Percentiles rank a stretch among this genome's conserved stretches.
These are phyloP conservation scores for Cyphellophora europaea DNA, from an alignment of 2,329 filamentous ascomycete species.

Conservation along the genomic window DNA sequence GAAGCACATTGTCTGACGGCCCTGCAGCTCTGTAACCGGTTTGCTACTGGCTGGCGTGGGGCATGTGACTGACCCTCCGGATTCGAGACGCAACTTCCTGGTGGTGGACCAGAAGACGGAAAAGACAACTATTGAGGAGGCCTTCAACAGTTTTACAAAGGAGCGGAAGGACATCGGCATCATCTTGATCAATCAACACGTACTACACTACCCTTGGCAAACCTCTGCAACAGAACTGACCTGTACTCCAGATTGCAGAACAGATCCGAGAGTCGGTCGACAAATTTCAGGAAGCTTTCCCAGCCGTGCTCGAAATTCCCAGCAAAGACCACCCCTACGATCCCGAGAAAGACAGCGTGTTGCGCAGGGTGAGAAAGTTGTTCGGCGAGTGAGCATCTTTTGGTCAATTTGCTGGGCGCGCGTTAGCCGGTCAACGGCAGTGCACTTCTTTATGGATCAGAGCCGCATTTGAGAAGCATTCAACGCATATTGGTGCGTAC, in stretches of 20 bases:
- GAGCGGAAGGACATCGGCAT: constrained; percentile 96
- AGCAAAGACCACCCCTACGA: constrained; percentile 99
- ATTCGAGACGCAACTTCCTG: constrained; percentile 94
- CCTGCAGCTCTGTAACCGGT: constrained; percentile 81
- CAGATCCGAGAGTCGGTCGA: constrained; percentile 86
- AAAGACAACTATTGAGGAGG: constrained; percentile 72
- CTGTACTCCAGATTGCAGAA: constrained; percentile 67
- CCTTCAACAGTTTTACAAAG: constrained; percentile 81
- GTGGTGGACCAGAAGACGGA: constrained; percentile 94
- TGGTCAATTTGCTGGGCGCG: too few relatives aligned
- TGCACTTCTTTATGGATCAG: too few relatives aligned
- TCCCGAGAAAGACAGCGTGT: constrained; percentile 94
- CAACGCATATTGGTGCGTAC: too few relatives aligned
- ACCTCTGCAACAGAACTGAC: constrained; percentile 6
- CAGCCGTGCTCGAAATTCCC: constrained; percentile 91
- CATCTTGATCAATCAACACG: constrained; percentile 94
- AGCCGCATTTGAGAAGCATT: too few relatives aligned
- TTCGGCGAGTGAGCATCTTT: constrained; percentile 54
- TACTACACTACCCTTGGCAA: constrained; percentile 32
- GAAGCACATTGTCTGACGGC: too few relatives aligned
- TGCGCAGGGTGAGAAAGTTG: constrained; percentile 72
- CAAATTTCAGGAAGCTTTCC: constrained; percentile 87
- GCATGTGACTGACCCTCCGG: constrained; percentile 82
- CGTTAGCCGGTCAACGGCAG: too few relatives aligned
- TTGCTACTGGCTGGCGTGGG: constrained; percentile 91